Percentiles rank a stretch among this genome's conserved stretches.
Evolutionary conservation across 306 rosid species (phyloP).

Genomic region (Quercus bicolor): DNA sequence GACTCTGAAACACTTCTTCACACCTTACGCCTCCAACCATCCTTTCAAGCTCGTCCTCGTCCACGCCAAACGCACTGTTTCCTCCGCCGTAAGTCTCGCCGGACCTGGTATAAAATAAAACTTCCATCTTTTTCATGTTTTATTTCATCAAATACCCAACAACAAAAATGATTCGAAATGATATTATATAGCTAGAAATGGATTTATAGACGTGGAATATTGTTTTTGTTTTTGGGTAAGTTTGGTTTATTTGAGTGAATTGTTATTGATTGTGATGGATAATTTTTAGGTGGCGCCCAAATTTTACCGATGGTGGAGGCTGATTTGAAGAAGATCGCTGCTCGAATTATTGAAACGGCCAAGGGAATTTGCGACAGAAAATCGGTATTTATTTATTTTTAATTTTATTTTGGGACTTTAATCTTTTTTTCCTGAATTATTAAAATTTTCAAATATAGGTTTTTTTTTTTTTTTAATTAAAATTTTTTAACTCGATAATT

Average conservation of each 20-base stretch:
- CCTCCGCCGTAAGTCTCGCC: slow-evolving; percentile 43
- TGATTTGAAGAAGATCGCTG: slow-evolving; percentile 41
- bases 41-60: slow-evolving; percentile 60
- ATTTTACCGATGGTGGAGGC: slow-evolving; percentile 49
- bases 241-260: too few species aligned
- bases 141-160: too few species aligned
- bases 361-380: slow-evolving; percentile 37
- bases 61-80: slow-evolving; percentile 49
- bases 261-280: not conserved
- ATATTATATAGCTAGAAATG: too few species aligned
- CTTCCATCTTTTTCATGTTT: too few species aligned
- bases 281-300: slow-evolving; percentile 44
- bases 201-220: too few species aligned
- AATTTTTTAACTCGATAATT: too few species aligned
- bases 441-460: too few species aligned
- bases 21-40: not conserved
- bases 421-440: too few species aligned
- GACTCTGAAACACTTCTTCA: slow-evolving; percentile 56
- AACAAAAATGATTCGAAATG: too few species aligned
- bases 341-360: slow-evolving; percentile 28
- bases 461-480: too few species aligned
- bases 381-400: slow-evolving; percentile 26
- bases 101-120: slow-evolving; percentile 50
- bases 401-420: too few species aligned
- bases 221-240: too few species aligned